Conservation (phyloP, 2,329 filamentous ascomycete genomes). For the Cladosporium sp. region DNA sequence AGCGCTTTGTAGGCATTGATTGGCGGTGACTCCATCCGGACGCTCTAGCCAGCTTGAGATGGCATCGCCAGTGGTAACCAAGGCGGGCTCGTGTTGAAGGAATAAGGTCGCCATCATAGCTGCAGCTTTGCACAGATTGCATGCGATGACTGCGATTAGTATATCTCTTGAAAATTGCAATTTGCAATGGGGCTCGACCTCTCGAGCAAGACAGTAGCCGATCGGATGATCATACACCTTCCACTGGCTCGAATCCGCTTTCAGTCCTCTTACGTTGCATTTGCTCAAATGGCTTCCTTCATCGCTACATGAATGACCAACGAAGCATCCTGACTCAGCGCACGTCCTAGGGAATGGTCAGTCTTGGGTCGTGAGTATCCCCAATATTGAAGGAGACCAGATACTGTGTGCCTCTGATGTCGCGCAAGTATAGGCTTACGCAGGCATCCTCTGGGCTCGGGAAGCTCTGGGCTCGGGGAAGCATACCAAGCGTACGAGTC, state of each 20-base stretch:
- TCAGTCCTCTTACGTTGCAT: neutral
- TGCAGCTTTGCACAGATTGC: slow-evolving; percentile 21
- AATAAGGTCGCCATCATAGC: slow-evolving; percentile 21
- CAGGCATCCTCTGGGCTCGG: neutral
- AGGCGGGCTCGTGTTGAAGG: slow-evolving; percentile 15
- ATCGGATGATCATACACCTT: slow-evolving; percentile 11
- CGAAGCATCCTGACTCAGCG: neutral
- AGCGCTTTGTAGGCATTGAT: slow-evolving; percentile 6
- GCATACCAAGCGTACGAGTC: neutral
- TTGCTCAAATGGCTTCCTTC: neutral
- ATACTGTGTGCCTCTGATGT: neutral
- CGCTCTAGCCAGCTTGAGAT: slow-evolving; percentile 21
- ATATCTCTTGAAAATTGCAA: slow-evolving; percentile 25
- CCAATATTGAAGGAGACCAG: neutral
- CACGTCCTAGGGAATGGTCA: neutral
- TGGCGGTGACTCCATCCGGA: slow-evolving; percentile 19
- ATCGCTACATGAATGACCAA: neutral
- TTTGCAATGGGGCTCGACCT: slow-evolving; percentile 18
- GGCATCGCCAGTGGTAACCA: slow-evolving; percentile 27
- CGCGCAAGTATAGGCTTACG: neutral
- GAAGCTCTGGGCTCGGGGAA: neutral
- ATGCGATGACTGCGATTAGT: slow-evolving; percentile 22
- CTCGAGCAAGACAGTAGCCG: slow-evolving; percentile 23
- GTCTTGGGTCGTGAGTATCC: too few species aligned
- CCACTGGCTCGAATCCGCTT: neutral